Evolutionary conservation across 345 rosid genomes (phyloP), one percentile per base, ranked within the genome.

Genomic region (Rhizophora mangle): DNA sequence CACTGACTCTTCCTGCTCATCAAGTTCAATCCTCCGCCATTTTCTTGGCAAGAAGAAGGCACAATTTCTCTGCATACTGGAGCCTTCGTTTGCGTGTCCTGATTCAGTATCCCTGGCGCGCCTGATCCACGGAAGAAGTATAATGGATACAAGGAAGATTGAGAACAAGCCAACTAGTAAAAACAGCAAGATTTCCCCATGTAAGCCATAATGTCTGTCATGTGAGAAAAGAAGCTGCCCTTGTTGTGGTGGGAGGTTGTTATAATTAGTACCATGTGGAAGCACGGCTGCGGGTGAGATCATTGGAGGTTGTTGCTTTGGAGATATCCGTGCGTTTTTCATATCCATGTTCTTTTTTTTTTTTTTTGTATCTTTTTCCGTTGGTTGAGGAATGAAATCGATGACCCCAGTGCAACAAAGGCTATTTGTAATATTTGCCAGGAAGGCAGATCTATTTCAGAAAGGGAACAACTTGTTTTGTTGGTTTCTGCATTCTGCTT

Each of bases 101-200:
- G 74, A 63, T 19, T 79, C 73, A 63, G 67, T 53, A 62, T 39
- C 56, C 77, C 70, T 74, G 2, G 67, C 66, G 37, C 72, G 79
- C 46, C 76, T 84, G 60, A 86, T 75, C 68, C 77, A 75, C 66
- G 86, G 85, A 51, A 82, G 66, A 55, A 81, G 59, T 1, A 81
- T 56, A 15, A 86, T 31, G 52, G 78, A 60, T 20, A 76, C 30
- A 70, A 84, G 82, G 64, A 83, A 81, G 51, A 72, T 19, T 30
- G 82, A 73, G 54, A 82, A 82, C 68, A 74, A 2, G 31, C 71
- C 3, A 1, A 79, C 78, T 43, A 83, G 34, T 58, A 74, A 58
- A 24, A 81, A 7, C 75, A 70, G 58, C 72, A 70, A 32, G 65
- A 83, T 78, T 78, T 79, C 79, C 46, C 90, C 88, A 56, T 86